A percentile compares a stretch with the other conserved stretches of the same genome.
Evolutionary conservation across 805 yeast genomes (phyloP).

Genomic region (Ogataea methanolica): DNA sequence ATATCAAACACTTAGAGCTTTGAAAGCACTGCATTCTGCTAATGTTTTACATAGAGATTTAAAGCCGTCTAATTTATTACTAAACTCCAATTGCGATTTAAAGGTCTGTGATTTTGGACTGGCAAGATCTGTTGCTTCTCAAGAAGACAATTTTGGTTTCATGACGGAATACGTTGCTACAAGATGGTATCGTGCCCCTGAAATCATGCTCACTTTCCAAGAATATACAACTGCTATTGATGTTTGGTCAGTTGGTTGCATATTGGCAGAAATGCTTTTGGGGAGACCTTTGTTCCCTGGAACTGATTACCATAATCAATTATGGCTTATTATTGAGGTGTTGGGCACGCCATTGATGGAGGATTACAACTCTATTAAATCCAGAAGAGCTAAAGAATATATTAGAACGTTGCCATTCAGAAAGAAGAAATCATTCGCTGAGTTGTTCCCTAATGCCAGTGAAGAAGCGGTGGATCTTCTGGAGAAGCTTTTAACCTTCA

Average conservation of each 20-base stretch:
- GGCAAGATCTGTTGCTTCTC: conserved; percentile 63
- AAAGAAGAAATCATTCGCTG: conserved; percentile 53
- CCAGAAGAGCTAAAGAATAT: conserved; percentile 84
- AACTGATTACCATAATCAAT: conserved; percentile 86
- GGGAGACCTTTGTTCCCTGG: conserved; percentile 93
- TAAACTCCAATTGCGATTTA: conserved; percentile 90
- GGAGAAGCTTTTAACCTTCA: conserved; percentile 70
- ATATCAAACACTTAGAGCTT: conserved; percentile 85
- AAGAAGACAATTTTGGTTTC: conserved; percentile 65
- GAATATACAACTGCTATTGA: conserved; percentile 94
- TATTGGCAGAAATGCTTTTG: conserved; percentile 81
- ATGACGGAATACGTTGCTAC: conserved; percentile 99
- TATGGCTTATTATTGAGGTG: conserved; percentile 76
- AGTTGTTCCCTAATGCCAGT: conserved; percentile 47
- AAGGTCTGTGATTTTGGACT: conserved; percentile 94
- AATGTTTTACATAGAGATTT: conserved; percentile 90
- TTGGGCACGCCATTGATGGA: conserved; percentile 85
- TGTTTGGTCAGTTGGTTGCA: conserved; percentile 96
- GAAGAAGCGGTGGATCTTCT: conserved; percentile 67
- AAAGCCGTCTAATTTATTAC: conserved; percentile 81
- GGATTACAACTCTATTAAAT: conserved; percentile 69
- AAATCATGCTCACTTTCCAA: conserved; percentile 91
- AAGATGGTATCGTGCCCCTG: conserved; percentile 97
- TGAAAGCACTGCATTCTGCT: conserved; percentile 90
- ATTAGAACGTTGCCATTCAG: conserved; percentile 72